These are phyloP conservation scores for Geopyxis carbonaria DNA, from an alignment of 495 filamentous ascomycete genomes.

Conservation along the genomic window DNA sequence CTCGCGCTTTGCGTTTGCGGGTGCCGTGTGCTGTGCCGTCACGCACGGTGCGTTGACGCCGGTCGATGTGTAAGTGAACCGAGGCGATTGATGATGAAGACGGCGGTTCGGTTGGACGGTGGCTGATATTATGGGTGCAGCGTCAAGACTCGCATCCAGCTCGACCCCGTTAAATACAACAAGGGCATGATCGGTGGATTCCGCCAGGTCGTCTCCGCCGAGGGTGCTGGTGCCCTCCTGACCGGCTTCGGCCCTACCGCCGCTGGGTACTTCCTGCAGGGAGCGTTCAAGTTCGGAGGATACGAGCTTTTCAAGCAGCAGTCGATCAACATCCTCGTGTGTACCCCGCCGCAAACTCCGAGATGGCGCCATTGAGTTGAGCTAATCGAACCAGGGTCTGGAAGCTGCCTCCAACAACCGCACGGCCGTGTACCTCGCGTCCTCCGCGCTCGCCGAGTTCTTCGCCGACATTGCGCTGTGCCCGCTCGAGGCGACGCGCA, in stretches of 20 bases:
- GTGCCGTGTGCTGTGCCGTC: slow-evolving; percentile 84
- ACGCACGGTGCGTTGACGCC: slow-evolving; percentile 86
- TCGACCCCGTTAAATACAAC: slow-evolving; percentile 83
- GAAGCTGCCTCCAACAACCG: slow-evolving; percentile 74
- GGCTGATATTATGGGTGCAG: slow-evolving; percentile 28
- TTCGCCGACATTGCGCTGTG: slow-evolving; percentile 88
- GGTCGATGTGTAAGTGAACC: slow-evolving; percentile 76
- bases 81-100: not conserved
- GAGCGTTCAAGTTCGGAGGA: slow-evolving; percentile 87
- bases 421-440: slow-evolving; percentile 76
- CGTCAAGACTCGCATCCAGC: slow-evolving; percentile 90
- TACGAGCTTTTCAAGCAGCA: slow-evolving; percentile 96
- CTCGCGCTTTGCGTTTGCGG: slow-evolving; percentile 78
- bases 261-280: slow-evolving; percentile 89
- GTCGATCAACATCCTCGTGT: slow-evolving; percentile 52
- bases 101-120: not conserved
- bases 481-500: slow-evolving; percentile 86
- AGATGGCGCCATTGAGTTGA: not conserved
- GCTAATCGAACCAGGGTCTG: slow-evolving; percentile 30
- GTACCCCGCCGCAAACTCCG: not conserved
- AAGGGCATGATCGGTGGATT: slow-evolving; percentile 73
- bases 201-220: slow-evolving; percentile 62
- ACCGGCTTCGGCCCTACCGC: slow-evolving; percentile 77
- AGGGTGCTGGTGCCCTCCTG: slow-evolving; percentile 76
- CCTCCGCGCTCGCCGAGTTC: slow-evolving; percentile 71